Base-by-base conservation (phyloP, 495 filamentous ascomycete genomes). In the Daldinia caldariorum region DNA sequence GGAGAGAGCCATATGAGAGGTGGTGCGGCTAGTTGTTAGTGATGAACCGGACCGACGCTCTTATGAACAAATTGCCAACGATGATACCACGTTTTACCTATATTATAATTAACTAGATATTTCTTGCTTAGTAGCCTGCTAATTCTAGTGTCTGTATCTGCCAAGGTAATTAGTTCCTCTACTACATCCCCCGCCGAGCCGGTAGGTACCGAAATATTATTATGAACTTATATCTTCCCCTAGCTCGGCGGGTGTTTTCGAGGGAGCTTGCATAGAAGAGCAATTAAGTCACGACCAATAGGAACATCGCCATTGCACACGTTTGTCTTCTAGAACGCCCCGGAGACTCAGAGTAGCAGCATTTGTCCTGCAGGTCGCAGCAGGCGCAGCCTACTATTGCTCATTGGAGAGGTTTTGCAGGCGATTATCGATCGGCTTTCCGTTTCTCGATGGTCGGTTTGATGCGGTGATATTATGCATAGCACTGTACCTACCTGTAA, bases 1-100 rank as follows among this genome's bases (percentile, higher is more conserved):
- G 94, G 91, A 87, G 95, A 69, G 87, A 89, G 71, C 92, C 94
- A 4, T 84, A 90, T 76, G 88, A 97, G 69, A 83, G 94, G 61
- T 90, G 92, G 79, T 96, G 92, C 76, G 92, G 78, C 81, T 69
- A 58, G 53, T 37, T 37, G 32, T 32, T 37, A 18, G 37, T 22
- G 13, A 34, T 37, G 53, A 56, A 37, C 3, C 2, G 14, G n/a
- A 31, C 32, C n/a, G 12, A 13, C 34, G 18, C 50, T 22, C 41
- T 45, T 39, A 26, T 45, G 31, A n/a, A 34, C 32, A 38, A 49
- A 38, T 16, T 14, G 14, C 13, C 22, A 20, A 54, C 56, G 22
- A 34, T 35, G 37, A 35, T 16, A 38, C 16, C 26, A 26, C 26
- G 47, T 51, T 35, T 34, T n/a, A n/a, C 9, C 13, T 32, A 20